A percentile compares a stretch with the other conserved stretches of the same genome.
Evolutionary conservation across 1,139 yeast species (phyloP).

Genomic region (Geotrichum klebahnii): DNA sequence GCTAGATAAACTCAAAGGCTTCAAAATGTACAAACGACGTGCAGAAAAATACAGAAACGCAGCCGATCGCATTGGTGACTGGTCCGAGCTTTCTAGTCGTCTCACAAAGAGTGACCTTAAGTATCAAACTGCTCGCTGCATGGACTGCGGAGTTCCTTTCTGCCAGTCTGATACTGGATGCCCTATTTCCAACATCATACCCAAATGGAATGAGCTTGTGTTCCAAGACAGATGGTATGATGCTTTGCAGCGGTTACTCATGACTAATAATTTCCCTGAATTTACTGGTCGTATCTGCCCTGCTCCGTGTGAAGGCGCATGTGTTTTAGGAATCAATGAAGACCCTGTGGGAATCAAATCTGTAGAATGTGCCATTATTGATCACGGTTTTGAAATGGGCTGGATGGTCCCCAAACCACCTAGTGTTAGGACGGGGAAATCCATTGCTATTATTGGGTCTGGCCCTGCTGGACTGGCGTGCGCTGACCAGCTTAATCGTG

Average conservation of each 20-base stretch:
- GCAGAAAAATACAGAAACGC: slow-evolving; percentile 81
- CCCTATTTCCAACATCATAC: slow-evolving; percentile 94
- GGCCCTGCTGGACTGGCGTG: slow-evolving; percentile 96
- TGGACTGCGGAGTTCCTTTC: slow-evolving; percentile 99
- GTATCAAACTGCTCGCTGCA: slow-evolving; percentile 95
- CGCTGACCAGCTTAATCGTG: slow-evolving; percentile 94
- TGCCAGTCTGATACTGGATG: slow-evolving; percentile 98
- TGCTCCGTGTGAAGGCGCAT: slow-evolving; percentile 98
- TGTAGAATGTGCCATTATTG: slow-evolving; percentile 93
- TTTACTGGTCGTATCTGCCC: slow-evolving; percentile 98
- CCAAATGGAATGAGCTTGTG: slow-evolving; percentile 95
- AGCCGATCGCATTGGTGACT: slow-evolving; percentile 71
- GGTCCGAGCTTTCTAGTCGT: slow-evolving; percentile 85
- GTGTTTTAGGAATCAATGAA: slow-evolving; percentile 88
- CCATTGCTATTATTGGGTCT: slow-evolving; percentile 84
- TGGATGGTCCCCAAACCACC: slow-evolving; percentile 91
- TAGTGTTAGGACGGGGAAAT: slow-evolving; percentile 70
- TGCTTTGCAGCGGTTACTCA: slow-evolving; percentile 83
- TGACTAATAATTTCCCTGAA: slow-evolving; percentile 98
- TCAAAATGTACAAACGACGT: slow-evolving; percentile 87
- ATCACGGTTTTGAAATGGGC: slow-evolving; percentile 92
- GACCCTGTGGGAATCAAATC: slow-evolving; percentile 96
- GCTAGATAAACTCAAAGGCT: slow-evolving; percentile 80
- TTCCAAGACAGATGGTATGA: slow-evolving; percentile 93
- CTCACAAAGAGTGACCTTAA: slow-evolving; percentile 79